Evolutionary conservation across 768 basidiomycete species (phyloP).

Genomic region (Trametes maxima): DNA sequence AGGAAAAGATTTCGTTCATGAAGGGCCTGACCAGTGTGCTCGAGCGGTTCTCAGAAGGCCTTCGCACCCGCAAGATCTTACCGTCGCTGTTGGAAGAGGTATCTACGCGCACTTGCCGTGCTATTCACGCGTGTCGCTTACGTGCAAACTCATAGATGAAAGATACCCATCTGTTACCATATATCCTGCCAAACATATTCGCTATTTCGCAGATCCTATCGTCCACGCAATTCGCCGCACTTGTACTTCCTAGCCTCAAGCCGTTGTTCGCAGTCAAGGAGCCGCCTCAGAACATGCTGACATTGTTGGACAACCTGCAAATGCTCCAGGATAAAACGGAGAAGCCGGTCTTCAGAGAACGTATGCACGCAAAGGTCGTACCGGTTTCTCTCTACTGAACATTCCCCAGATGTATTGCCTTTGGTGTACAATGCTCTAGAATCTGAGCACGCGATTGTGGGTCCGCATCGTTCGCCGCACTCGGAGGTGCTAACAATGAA

Average conservation of each 20-base stretch:
- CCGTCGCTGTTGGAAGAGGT: conserved; percentile 95
- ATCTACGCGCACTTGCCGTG: conserved; percentile 17
- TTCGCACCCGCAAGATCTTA: conserved; percentile 85
- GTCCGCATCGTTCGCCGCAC: conserved; percentile 18
- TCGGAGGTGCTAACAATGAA: neutral
- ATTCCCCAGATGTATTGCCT: conserved; percentile 80
- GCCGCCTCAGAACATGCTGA: conserved; percentile 96
- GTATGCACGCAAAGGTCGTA: conserved; percentile 47
- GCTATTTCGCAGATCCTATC: conserved; percentile 79
- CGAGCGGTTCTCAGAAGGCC: conserved; percentile 82
- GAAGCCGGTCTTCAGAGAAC: conserved; percentile 83
- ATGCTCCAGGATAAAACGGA: conserved; percentile 90
- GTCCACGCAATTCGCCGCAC: conserved; percentile 74
- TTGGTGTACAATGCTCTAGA: conserved; percentile 96
- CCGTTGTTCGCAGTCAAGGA: conserved; percentile 91
- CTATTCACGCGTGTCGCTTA: neutral
- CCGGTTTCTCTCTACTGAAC: neutral
- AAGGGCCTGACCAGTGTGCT: conserved; percentile 84
- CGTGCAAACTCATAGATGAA: conserved; percentile 65
- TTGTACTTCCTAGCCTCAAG: conserved; percentile 85
- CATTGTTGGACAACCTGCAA: conserved; percentile 84
- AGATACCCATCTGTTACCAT: conserved; percentile 89
- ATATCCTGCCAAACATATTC: conserved; percentile 95
- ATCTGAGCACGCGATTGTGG: conserved; percentile 85
- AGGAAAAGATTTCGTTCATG: conserved; percentile 97